These are phyloP conservation scores for Pestalotiopsis sp. DNA, from an alignment of 2,329 filamentous ascomycete genomes.

Conservation along the genomic window DNA sequence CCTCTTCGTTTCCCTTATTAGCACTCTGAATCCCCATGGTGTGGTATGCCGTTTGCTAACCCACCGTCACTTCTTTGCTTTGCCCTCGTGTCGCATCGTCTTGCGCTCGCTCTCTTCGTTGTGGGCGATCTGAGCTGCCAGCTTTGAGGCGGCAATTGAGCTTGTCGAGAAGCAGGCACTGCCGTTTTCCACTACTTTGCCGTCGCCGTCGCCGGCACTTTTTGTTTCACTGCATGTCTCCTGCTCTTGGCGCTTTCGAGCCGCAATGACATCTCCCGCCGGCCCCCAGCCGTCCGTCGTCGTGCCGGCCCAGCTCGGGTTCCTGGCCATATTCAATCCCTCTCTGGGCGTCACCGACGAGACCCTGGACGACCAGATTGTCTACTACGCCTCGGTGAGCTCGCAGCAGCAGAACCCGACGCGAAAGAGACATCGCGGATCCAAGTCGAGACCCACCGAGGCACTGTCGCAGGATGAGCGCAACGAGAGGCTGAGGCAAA, in stretches of 20 bases:
- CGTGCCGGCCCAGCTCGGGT: constrained; percentile 82
- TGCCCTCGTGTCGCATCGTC: no score
- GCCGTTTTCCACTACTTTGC: neutral
- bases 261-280: constrained; percentile 12
- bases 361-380: constrained; percentile 78
- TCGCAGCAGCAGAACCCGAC: constrained; percentile 43
- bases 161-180: neutral
- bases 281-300: constrained; percentile 36
- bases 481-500: constrained; percentile 87
- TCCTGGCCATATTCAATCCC: constrained; percentile 94
- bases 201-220: neutral
- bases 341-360: constrained; percentile 64
- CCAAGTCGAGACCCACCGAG: constrained; percentile 44
- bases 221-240: neutral
- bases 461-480: constrained; percentile 63
- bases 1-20: neutral
- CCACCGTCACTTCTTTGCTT: no score
- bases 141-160: neutral
- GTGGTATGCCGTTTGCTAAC: neutral
- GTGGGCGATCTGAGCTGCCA: neutral
- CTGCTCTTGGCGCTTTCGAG: neutral
- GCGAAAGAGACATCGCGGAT: constrained; percentile 45
- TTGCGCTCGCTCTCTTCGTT: neutral
- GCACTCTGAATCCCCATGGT: neutral
- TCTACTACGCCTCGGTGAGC: constrained; percentile 80